Evolutionary conservation across 371 early-diverging fungal genomes (phyloP), one percentile per base, ranked within the genome.

Genomic region (Umbelopsis sp.): DNA sequence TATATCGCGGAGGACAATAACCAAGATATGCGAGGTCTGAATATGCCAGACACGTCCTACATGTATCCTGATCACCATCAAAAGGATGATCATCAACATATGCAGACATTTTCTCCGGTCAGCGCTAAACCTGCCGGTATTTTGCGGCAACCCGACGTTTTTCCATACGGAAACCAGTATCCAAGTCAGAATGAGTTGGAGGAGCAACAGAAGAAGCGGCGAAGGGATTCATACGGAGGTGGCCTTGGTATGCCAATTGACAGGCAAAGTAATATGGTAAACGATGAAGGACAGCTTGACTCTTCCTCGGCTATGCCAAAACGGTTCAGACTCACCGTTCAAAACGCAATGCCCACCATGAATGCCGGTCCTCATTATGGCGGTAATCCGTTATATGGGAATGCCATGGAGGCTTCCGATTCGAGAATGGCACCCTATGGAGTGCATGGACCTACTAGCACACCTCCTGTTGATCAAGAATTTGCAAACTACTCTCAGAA

Each of bases 201-300:
- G 18, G 57, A 57, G n/a, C 35, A 57, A 7, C 29, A 35, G 1
- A 57, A 29, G 57, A 57, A 57, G 18, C 9, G 57, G 6, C 57
- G 57, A 3, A 29, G 57, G n/a, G 57, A 57, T 16, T 57, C 57
- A 29, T 57, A 16, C n/a, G 35, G 41, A 41, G 41, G 57, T 29
- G 35, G 35, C 57, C 35, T 18, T 18, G 35, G 18, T 35, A 32
- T 57, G 37, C 57, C 8, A 9, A 29, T 37, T 4, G 57, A 37
- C 1, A 29, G 57, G 48, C 48, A 48, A 48, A 48, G 48, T 48
- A n/a, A 16, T 18, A 10, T 45, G 2, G 16, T 57, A 35, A 18
- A 8, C 18, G 57, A 57, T 5, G 57, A 57, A 18, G n/a, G 29
- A 16, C 35, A 35, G 35, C 18, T 18, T 29, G 57, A 25, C 3